These are phyloP conservation scores for Zychaea mexicana DNA, from an alignment of 371 early-diverging fungal genomes.

Conservation along the genomic window DNA sequence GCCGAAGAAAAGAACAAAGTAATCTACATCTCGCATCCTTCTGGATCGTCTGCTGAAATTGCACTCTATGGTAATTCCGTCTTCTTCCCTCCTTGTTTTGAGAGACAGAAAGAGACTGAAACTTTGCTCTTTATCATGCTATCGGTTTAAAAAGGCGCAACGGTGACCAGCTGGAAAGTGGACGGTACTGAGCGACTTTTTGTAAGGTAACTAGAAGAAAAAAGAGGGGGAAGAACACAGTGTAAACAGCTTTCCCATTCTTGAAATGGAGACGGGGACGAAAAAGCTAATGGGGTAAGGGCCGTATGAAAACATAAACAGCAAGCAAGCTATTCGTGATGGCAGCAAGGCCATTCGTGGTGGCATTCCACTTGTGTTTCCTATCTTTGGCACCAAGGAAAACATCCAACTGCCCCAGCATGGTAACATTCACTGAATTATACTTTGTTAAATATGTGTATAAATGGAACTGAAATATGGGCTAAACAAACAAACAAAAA, in stretches of 20 bases:
- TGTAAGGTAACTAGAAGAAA: conserved; percentile 57
- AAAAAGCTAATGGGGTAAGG: background rate
- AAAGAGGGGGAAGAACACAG: background rate
- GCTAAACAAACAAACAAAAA: background rate
- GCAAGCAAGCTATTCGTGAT: conserved; percentile 70
- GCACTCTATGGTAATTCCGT: conserved; percentile 59
- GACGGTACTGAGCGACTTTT: conserved; percentile 72
- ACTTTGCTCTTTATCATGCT: too few species aligned
- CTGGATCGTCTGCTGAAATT: conserved; percentile 58
- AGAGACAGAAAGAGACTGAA: too few species aligned
- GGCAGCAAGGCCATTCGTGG: conserved; percentile 89
- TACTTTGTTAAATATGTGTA: background rate
- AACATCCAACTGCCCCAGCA: conserved; percentile 69
- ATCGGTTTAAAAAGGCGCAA: conserved; percentile 54
- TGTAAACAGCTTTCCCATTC: too few species aligned
- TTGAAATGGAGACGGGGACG: too few species aligned
- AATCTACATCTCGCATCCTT: conserved; percentile 45
- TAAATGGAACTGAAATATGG: too few species aligned
- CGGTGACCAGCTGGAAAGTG: conserved; percentile 78
- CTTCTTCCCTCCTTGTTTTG: background rate
- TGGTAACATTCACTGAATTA: conserved; percentile 25
- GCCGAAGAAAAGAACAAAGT: conserved; percentile 38
- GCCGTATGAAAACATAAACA: conserved; percentile 15
- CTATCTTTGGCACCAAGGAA: conserved; percentile 74
- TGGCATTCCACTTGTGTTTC: conserved; percentile 83